These are phyloP conservation scores for Sarcodon aspratus DNA, from an alignment of 768 basidiomycete species.

Conservation along the genomic window DNA sequence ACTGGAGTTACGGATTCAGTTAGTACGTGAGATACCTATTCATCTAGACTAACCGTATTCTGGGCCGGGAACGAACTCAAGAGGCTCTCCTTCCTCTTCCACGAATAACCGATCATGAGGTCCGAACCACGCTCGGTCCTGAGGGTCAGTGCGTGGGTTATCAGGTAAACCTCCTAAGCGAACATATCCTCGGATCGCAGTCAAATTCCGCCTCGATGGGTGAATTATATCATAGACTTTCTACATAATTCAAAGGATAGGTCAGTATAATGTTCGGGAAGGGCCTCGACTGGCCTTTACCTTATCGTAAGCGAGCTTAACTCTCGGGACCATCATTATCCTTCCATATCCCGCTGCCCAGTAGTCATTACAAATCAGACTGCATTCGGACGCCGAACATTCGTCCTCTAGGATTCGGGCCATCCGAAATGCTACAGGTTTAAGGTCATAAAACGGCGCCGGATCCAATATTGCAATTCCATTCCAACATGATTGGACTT, in stretches of 20 bases:
- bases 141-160: slow-evolving; percentile 92
- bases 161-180: slow-evolving; percentile 96
- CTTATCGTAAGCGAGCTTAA: slow-evolving; percentile 91
- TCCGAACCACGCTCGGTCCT: slow-evolving; percentile 96
- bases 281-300: slow-evolving; percentile 27
- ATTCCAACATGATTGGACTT: slow-evolving; percentile 99
- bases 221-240: slow-evolving; percentile 94
- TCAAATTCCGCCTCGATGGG: slow-evolving; percentile 80
- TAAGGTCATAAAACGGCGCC: slow-evolving; percentile 86
- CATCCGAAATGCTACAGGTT: slow-evolving; percentile 94
- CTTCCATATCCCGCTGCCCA: slow-evolving; percentile 94
- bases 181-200: slow-evolving; percentile 89
- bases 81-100: slow-evolving; percentile 68
- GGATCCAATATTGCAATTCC: slow-evolving; percentile 94
- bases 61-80: slow-evolving; percentile 76
- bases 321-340: slow-evolving; percentile 95
- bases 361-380: slow-evolving; percentile 96
- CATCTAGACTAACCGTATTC: slow-evolving; percentile 57
- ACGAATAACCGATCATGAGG: slow-evolving; percentile 94
- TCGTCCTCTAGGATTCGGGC: slow-evolving; percentile 79
- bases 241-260: slow-evolving; percentile 24
- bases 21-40: not conserved
- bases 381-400: slow-evolving; percentile 93
- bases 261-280: slow-evolving; percentile 1
- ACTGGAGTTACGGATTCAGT: slow-evolving; percentile 33